Conservation (phyloP, 768 basidiomycete species). For the Pisolithus orientalis region DNA sequence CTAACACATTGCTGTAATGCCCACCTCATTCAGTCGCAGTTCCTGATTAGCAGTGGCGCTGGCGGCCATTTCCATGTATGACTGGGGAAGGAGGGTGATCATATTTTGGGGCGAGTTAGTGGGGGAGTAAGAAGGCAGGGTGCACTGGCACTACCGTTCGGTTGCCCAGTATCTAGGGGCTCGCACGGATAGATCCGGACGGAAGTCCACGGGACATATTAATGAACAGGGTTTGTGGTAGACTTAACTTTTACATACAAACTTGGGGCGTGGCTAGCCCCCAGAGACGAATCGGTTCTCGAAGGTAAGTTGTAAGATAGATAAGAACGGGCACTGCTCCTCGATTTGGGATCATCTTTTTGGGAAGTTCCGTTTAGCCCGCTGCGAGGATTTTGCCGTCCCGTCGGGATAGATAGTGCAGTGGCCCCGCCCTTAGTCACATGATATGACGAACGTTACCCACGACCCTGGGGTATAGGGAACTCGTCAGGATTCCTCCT, state of each 20-base stretch:
- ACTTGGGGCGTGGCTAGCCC: not conserved
- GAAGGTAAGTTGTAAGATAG: not conserved
- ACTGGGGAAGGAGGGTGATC: constrained; percentile 24
- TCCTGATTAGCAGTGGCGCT: constrained; percentile 12
- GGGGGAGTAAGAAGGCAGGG: constrained; percentile 1
- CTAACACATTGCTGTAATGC: not conserved
- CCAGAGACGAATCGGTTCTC: not conserved
- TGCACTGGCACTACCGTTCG: constrained; percentile 12
- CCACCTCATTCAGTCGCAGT: constrained; percentile 34
- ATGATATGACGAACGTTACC: constrained; percentile 24
- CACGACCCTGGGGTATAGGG: not conserved
- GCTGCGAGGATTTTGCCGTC: not conserved
- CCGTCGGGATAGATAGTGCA: not conserved
- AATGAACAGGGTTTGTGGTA: too few relatives aligned
- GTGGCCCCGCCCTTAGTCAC: constrained; percentile 7
- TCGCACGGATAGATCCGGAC: constrained; percentile 14
- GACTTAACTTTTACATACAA: not conserved
- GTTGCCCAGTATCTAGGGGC: not conserved
- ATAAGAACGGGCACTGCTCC: not conserved
- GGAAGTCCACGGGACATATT: constrained; percentile 9
- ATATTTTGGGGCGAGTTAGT: constrained; percentile 13
- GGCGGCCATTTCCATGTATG: constrained; percentile 2
- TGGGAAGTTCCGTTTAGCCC: too few relatives aligned
- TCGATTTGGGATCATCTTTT: too few relatives aligned
- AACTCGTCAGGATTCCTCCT: not conserved